Evolutionary conservation across 148 eudicot species (phyloP), one percentile per base, ranked within the genome.

Genomic region (Diospyros lotus): DNA sequence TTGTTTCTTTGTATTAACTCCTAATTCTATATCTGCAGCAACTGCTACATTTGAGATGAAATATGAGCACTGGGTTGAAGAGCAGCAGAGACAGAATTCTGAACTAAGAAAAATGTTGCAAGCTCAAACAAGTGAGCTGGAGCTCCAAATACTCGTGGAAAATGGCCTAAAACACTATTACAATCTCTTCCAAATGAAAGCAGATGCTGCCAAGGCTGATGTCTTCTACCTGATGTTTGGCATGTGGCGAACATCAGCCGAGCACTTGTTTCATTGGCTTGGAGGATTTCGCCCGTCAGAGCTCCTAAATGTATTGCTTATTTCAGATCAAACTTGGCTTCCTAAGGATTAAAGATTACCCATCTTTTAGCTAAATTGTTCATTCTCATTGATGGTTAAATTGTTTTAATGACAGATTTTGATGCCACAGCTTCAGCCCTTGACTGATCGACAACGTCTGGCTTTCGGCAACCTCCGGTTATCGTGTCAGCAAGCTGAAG

Each of bases 231-330:
- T 92, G 78, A 83, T 92, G 78, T 85, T 85, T 46, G 98, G 97
- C 67, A 75, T 73, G 75, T 94, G 95, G 95, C 87, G 85, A 80
- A 87, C 97, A 68, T 79, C 98, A 0, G 84, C 88, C 39, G 98
- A 94, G 83, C 86, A 89, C 6, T 85, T 91, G 39, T 91, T 91
- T 76, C 89, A 79, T 13, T 94, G 98, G 98, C 90, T 94, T 52
- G 97, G 98, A 55, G 98, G 98, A 66, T 92, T 87, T 58, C 88
- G 89, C 59, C 98, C 98, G 46, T 94, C 97, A 18, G 95, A 94
- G 75, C 86, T 94, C 60, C 76, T 94, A 51, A 86, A 85, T 55
- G 98, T 91, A 85, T 80, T 71, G 40, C 28, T 39, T 71, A 10
- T 6, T 68, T 69, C 46, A 17, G 64, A 17, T 28, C 3, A 18